Evolutionary conservation across 1,139 yeast species (phyloP), one percentile per base, ranked within the genome.

Genomic region (Martiniozyma asiatica): DNA sequence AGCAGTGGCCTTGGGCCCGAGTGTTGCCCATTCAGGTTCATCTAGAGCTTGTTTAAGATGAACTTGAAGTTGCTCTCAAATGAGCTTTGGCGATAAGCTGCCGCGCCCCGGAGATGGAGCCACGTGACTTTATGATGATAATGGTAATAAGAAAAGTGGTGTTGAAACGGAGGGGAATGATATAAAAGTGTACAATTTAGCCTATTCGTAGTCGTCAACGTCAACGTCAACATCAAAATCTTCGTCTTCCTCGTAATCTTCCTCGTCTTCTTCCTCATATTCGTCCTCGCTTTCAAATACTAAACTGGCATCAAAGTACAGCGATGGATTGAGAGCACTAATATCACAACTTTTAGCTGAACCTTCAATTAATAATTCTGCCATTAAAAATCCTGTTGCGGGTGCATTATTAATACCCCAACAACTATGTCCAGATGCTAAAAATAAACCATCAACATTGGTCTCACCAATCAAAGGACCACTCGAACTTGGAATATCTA

Each of bases 391-490:
- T 13, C 98, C 98, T 1, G 97, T 85, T 4, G 82, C 97, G 2
- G 97, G 97, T 0, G 96, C 96, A 54, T 89, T 87, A 56, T 89
- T 89, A 40, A 89, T 89, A 15, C 98, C 98, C 98, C 98, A 89
- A 57, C 97, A 89, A 14, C 94, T 78, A 54, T 89, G 98, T 1
- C 97, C 98, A 13, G 92, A 72, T 3, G 96, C 94, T 36, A 89
- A 57, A 45, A 61, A 81, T 39, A 89, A 59, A 40, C 77, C 77
- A 17, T 68, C 72, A 13, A 84, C 89, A 47, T 85, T 84, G 0
- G 97, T 87, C 47, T 81, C 87, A 28, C 98, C 98, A 41, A 89
- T 76, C 35, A 89, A 63, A 1, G 98, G 98, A 4, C 98, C 97
- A 5, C 92, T 73, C 30, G 85, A 73, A 4, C 92, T 77, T 2